Conservation (phyloP, 2,329 filamentous ascomycete species). For the Ascochyta fabae region DNA sequence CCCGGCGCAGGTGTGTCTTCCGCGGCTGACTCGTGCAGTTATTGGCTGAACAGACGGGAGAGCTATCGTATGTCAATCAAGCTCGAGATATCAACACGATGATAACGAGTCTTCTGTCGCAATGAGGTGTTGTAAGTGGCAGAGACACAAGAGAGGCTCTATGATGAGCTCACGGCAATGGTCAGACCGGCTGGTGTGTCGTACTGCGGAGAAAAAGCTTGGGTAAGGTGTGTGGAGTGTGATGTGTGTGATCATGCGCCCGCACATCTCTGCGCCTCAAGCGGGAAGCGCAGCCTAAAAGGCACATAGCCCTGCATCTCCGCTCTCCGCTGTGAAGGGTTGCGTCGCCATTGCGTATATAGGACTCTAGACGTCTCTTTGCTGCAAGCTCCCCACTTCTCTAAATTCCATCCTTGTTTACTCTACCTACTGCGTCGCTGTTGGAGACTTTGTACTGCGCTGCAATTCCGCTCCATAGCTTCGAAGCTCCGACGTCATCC, state of each 20-base stretch:
- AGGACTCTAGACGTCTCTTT: constrained; percentile 15
- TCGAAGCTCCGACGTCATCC: constrained; percentile 7
- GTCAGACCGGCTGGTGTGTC: constrained; percentile 17
- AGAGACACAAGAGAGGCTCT: background rate
- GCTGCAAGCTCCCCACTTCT: background rate
- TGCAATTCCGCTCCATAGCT: constrained; percentile 4
- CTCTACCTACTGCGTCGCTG: background rate
- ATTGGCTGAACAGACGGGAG: constrained; percentile 24
- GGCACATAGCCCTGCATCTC: constrained; percentile 22
- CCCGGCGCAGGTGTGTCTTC: constrained; percentile 14
- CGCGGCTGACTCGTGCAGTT: constrained; percentile 29
- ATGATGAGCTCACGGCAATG: constrained; percentile 14
- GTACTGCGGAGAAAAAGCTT: constrained; percentile 20
- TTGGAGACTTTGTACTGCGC: background rate
- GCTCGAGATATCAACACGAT: constrained; percentile 8
- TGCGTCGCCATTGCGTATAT: constrained; percentile 19
- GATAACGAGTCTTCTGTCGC: constrained; percentile 2
- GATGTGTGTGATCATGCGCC: constrained; percentile 27
- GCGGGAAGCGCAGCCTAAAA: constrained; percentile 9
- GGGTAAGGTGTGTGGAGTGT: constrained; percentile 11
- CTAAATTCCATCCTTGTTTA: background rate
- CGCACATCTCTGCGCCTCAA: constrained; percentile 24
- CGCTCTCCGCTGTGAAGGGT: constrained; percentile 21
- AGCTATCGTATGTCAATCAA: constrained; percentile 12
- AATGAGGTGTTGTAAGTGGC: background rate